Evolutionary conservation across 2,329 filamentous ascomycete species (phyloP).

Genomic region (Penicillium sp.): DNA sequence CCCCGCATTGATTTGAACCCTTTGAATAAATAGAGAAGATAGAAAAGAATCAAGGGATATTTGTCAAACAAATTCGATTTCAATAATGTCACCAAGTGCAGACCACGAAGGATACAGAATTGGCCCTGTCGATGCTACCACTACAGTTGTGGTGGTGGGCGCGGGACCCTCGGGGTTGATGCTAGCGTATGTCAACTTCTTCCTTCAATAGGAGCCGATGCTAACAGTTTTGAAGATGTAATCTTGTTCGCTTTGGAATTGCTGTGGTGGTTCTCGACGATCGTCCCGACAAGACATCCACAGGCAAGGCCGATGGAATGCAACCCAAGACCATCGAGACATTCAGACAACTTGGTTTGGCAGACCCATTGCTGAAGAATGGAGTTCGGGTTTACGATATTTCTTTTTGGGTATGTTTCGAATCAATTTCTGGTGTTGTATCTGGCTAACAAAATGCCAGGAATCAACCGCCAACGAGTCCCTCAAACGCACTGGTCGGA

Average conservation of each 20-base stretch:
- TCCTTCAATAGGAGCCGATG: conserved; percentile 17
- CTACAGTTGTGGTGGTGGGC: conserved; percentile 40
- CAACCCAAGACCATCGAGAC: conserved; percentile 79
- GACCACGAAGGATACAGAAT: conserved; percentile 27
- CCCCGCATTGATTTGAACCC: conserved; percentile 1
- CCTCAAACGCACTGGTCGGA: conserved; percentile 61
- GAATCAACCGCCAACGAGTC: conserved; percentile 47
- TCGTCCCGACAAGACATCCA: conserved; percentile 63
- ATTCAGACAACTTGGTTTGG: conserved; percentile 69
- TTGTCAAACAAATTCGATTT: neutral
- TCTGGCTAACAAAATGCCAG: conserved; percentile 11
- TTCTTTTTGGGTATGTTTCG: conserved; percentile 60
- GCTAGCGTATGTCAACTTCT: conserved; percentile 34
- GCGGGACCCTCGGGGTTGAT: conserved; percentile 48
- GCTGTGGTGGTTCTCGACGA: conserved; percentile 67
- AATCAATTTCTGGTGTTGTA: neutral
- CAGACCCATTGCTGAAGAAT: conserved; percentile 64
- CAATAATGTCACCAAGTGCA: conserved; percentile 31
- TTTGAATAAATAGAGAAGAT: neutral
- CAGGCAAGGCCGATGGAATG: conserved; percentile 68
- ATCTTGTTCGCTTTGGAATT: conserved; percentile 65
- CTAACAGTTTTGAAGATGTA: conserved; percentile 42
- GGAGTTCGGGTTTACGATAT: conserved; percentile 73
- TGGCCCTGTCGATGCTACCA: conserved; percentile 16
- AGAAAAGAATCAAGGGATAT: neutral